Percentiles rank a stretch among this genome's conserved stretches.
phyloP scores from a whole-genome alignment of 129 eudicot species.

The Tagetes patula region DNA sequence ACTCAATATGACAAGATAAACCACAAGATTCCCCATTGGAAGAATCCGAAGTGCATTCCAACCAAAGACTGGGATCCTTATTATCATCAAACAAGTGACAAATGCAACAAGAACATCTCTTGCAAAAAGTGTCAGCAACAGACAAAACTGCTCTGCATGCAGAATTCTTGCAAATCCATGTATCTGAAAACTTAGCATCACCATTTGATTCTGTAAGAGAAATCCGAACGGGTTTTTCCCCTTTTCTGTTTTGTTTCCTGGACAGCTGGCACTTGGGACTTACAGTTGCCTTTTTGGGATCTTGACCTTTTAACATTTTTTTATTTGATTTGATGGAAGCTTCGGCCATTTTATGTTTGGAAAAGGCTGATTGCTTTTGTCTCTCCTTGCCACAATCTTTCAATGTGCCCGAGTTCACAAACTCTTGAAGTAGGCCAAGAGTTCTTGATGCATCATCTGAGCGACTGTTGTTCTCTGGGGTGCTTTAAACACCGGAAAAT shows the following conservation, averaged over 20 bases:
- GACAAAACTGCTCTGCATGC: constrained; percentile 87
- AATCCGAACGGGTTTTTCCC: constrained; percentile 68
- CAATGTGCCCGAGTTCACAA: constrained; percentile 40
- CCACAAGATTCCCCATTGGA: constrained; percentile 70
- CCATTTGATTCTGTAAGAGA: constrained; percentile 44
- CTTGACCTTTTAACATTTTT: constrained; percentile 55
- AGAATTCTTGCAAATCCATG: constrained; percentile 88
- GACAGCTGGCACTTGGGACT: constrained; percentile 54
- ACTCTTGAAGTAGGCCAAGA: constrained; percentile 38
- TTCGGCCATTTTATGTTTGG: constrained; percentile 57
- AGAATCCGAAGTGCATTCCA: constrained; percentile 83
- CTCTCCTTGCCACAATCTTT: constrained; percentile 41
- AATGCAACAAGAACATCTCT: constrained; percentile 96
- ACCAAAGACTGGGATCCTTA: constrained; percentile 97
- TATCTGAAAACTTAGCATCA: constrained; percentile 45
- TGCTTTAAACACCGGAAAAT: constrained; percentile 61
- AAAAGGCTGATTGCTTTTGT: constrained; percentile 40
- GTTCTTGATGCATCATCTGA: constrained; percentile 53
- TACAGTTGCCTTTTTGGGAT: constrained; percentile 45
- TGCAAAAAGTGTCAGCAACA: constrained; percentile 72
- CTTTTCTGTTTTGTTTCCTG: constrained; percentile 65
- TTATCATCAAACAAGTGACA: constrained; percentile 94
- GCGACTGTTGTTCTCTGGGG: constrained; percentile 42
- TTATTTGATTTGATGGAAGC: constrained; percentile 42
- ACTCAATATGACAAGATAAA: constrained; percentile 89